Percentiles rank a stretch among this genome's conserved stretches.
These are phyloP conservation scores for Auriscalpium vulgare DNA, from an alignment of 768 basidiomycete genomes.

Conservation along the genomic window DNA sequence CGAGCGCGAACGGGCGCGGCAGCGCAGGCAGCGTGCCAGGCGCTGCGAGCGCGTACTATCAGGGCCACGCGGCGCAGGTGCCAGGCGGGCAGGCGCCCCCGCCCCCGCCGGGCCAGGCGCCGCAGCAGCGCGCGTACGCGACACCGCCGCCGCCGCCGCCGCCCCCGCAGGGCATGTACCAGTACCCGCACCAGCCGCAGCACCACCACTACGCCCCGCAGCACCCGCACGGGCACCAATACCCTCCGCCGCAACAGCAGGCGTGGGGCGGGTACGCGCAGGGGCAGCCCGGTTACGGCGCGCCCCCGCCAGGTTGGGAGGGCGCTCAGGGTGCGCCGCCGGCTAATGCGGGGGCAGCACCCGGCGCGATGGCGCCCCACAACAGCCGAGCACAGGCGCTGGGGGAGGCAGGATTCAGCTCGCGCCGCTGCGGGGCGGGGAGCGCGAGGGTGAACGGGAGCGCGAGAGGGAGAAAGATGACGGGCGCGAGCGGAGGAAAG, in stretches of 20 bases:
- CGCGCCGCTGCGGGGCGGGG: conserved; percentile 7
- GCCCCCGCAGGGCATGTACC: conserved; percentile 1
- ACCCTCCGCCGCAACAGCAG: background rate
- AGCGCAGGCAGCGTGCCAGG: conserved; percentile 1
- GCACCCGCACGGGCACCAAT: background rate
- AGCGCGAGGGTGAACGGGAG: conserved; percentile 4
- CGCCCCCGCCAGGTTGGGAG: background rate
- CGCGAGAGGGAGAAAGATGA: conserved; percentile 8
- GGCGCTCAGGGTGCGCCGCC: background rate
- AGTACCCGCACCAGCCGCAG: background rate
- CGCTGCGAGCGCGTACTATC: conserved; percentile 11
- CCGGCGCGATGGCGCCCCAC: background rate
- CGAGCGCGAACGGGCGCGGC: conserved; percentile 3
- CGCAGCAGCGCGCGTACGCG: conserved; percentile 3
- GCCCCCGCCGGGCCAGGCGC: background rate
- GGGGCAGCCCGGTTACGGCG: background rate
- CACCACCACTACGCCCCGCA: background rate
- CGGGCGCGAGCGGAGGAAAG: conserved; percentile 7
- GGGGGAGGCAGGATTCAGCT: conserved; percentile 8
- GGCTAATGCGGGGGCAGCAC: conserved; percentile 1
- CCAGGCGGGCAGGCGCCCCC: conserved; percentile 4
- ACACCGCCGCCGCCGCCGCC: conserved; percentile 6
- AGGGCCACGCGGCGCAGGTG: background rate
- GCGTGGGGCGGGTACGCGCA: background rate
- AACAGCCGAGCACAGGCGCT: background rate